A percentile compares a stretch with the other conserved stretches of the same genome.
Conservation (phyloP, 345 rosid species). For the Eucalyptus pauciflora region DNA sequence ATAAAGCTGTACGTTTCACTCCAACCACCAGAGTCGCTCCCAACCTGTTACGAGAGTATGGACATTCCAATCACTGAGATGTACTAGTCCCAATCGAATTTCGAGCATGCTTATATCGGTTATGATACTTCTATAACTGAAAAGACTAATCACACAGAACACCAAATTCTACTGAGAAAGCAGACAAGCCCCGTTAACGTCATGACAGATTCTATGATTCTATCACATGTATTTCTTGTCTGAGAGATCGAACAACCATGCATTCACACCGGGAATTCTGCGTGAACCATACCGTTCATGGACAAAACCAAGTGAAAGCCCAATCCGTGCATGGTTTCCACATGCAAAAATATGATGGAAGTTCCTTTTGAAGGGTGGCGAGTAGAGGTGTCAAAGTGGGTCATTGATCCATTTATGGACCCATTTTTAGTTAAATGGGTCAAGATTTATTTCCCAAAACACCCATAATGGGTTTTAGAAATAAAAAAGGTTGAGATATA, state of each 20-base stretch:
- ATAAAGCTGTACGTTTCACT: constrained; percentile 54
- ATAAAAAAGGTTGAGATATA: too few species aligned
- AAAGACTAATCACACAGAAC: not conserved
- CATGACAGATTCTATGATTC: not conserved
- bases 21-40: constrained; percentile 76
- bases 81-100: not conserved
- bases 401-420: not conserved
- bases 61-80: not conserved
- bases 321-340: not conserved
- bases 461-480: too few species aligned
- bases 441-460: too few species aligned
- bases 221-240: not conserved
- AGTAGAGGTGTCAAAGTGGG: too few species aligned
- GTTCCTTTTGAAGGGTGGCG: not conserved
- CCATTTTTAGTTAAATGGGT: too few species aligned
- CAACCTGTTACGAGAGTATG: constrained; percentile 33
- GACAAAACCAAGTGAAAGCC: not conserved
- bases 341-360: not conserved
- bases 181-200: not conserved
- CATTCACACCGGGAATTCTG: not conserved
- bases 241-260: not conserved
- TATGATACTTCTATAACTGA: not conserved
- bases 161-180: not conserved
- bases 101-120: not conserved
- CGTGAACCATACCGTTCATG: not conserved